phyloP scores from a whole-genome alignment of 225 moss, liverwort and hornwort species.

The Polytrichum commune region DNA sequence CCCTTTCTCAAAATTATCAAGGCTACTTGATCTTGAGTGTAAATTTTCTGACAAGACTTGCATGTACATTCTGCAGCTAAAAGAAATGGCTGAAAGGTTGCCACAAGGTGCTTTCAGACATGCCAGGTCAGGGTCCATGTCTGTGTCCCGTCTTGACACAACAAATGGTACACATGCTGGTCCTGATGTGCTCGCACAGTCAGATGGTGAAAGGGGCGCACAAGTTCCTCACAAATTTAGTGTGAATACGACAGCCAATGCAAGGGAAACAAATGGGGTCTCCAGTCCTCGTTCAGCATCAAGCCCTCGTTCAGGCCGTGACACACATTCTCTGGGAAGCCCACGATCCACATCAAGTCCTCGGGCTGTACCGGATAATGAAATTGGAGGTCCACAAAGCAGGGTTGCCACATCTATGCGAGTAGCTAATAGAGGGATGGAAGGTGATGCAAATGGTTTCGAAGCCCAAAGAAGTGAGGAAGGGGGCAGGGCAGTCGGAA shows the following conservation, averaged over 20 bases:
- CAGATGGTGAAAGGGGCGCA: slow-evolving; percentile 41
- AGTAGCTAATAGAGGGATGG: slow-evolving; percentile 25
- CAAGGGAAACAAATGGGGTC: slow-evolving; percentile 53
- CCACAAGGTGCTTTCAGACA: slow-evolving; percentile 44
- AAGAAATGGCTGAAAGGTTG: slow-evolving; percentile 64
- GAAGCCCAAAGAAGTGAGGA: slow-evolving; percentile 37
- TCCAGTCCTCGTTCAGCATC: slow-evolving; percentile 34
- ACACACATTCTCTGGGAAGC: slow-evolving; percentile 17
- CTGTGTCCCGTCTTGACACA: slow-evolving; percentile 32
- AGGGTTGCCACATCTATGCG: slow-evolving; percentile 22
- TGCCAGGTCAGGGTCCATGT: slow-evolving; percentile 34
- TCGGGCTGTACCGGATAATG: slow-evolving; percentile 12
- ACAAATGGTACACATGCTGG: slow-evolving; percentile 53
- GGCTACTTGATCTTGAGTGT: too few species aligned
- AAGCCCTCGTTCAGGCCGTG: slow-evolving; percentile 19
- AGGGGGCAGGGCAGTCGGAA: slow-evolving; percentile 23
- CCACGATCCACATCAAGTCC: slow-evolving; percentile 31
- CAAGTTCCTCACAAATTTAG: slow-evolving; percentile 38
- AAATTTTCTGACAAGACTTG: too few species aligned
- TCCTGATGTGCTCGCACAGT: slow-evolving; percentile 24
- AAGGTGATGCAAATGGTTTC: slow-evolving; percentile 27
- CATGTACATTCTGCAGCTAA: slow-evolving; percentile 37
- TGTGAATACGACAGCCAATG: slow-evolving; percentile 36
- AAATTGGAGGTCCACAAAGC: slow-evolving; percentile 14
- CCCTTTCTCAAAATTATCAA: too few species aligned